Conservation (phyloP, 164 flowering plant genomes). For the Stephania cephalantha region DNA sequence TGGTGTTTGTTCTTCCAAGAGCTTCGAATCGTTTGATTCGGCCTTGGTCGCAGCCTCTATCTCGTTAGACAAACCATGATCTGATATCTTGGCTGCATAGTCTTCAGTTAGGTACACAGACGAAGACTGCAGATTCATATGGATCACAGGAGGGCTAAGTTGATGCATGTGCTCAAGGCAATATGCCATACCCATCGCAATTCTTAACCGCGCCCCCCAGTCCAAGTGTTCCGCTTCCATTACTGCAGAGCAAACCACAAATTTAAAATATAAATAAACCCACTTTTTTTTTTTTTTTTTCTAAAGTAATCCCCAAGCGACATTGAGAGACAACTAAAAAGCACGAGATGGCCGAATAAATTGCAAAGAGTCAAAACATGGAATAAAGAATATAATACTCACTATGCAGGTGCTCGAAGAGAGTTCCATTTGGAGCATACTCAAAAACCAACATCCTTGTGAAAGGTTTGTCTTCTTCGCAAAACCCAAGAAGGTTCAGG, state of each 20-base stretch:
- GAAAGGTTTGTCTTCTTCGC: slow-evolving; percentile 7
- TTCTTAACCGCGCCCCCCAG: slow-evolving; percentile 58
- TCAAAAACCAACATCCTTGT: slow-evolving; percentile 13
- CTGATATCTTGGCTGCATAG: slow-evolving; percentile 73
- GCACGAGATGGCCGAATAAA: background rate
- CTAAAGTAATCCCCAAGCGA: background rate
- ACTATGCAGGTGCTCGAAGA: slow-evolving; percentile 11
- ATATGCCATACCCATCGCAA: slow-evolving; percentile 74
- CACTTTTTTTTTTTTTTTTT: background rate
- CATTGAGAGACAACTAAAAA: background rate
- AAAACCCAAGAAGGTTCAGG: slow-evolving; percentile 9
- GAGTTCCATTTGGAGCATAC: slow-evolving; percentile 14
- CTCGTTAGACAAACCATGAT: slow-evolving; percentile 45
- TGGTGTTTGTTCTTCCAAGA: slow-evolving; percentile 19
- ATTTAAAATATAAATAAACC: background rate
- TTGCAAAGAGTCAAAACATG: background rate
- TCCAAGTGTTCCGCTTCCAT: slow-evolving; percentile 72
- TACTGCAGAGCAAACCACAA: slow-evolving; percentile 37
- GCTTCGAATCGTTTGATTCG: slow-evolving; percentile 26
- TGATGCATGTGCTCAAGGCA: slow-evolving; percentile 78
- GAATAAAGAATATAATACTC: background rate
- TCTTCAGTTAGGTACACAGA: slow-evolving; percentile 64
- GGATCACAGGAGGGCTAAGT: slow-evolving; percentile 48
- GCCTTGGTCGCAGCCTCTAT: slow-evolving; percentile 24
- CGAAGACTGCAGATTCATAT: slow-evolving; percentile 45